Conservation (phyloP, 2,329 filamentous ascomycete genomes). For the Arthrobotrys iridis region DNA sequence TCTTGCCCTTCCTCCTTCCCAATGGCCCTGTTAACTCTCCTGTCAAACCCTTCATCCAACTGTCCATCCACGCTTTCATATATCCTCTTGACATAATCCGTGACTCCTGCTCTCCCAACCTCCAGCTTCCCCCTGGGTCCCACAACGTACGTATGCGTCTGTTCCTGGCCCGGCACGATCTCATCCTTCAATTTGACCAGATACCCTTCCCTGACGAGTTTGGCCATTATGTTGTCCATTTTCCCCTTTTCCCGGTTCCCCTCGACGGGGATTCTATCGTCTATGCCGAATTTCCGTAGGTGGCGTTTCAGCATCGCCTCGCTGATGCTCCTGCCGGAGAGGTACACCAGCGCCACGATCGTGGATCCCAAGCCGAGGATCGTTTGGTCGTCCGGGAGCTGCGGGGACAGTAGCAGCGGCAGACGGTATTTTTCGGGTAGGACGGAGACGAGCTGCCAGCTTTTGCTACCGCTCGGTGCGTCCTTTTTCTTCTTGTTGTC, state of each 20-base stretch:
- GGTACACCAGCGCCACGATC: constrained; percentile 78
- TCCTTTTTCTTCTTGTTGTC: constrained; percentile 67
- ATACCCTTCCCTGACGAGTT: constrained; percentile 84
- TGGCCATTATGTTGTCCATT: constrained; percentile 78
- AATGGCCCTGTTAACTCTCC: constrained; percentile 43
- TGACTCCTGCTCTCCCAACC: constrained; percentile 79
- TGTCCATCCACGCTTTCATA: constrained; percentile 35
- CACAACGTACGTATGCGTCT: constrained; percentile 81
- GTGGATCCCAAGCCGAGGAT: constrained; percentile 85
- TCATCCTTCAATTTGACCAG: constrained; percentile 76
- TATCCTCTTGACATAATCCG: constrained; percentile 72
- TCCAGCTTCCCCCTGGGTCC: constrained; percentile 88
- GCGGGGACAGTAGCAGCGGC: constrained; percentile 74
- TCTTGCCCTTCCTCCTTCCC: constrained; percentile 30
- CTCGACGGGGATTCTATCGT: constrained; percentile 76
- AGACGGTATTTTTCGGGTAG: constrained; percentile 75
- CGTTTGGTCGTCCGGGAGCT: constrained; percentile 77
- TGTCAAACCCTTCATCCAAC: constrained; percentile 30
- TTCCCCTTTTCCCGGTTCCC: constrained; percentile 77
- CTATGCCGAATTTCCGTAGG: constrained; percentile 62
- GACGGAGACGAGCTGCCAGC: constrained; percentile 80
- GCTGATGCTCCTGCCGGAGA: constrained; percentile 77
- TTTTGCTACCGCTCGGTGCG: constrained; percentile 66
- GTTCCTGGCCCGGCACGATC: constrained; percentile 71
- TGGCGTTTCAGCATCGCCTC: constrained; percentile 82